Conservation (phyloP, 2,329 filamentous ascomycete genomes). For the Aspergillus calidoustus region DNA sequence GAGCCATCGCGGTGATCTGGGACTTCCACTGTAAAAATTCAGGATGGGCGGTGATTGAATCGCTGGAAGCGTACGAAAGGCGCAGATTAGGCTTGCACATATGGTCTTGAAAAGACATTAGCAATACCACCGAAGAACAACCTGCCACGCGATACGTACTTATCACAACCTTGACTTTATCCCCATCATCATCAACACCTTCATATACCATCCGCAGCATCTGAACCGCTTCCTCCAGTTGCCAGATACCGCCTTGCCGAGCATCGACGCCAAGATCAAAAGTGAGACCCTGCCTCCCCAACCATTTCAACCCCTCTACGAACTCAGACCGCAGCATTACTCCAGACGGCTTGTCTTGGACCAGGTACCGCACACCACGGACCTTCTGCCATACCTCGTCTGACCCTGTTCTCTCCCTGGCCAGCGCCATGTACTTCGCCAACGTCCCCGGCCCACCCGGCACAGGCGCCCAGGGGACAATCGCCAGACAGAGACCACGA, state of each 20-base stretch:
- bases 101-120: constrained; percentile 65
- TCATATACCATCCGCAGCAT: constrained; percentile 72
- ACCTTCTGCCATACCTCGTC: constrained; percentile 69
- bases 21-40: constrained; percentile 71
- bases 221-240: constrained; percentile 71
- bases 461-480: constrained; percentile 87
- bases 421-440: constrained; percentile 66
- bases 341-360: constrained; percentile 75
- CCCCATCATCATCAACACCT: constrained; percentile 53
- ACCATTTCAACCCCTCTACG: constrained; percentile 66
- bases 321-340: constrained; percentile 68
- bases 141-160: constrained; percentile 18
- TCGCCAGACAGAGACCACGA: constrained; percentile 64
- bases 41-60: constrained; percentile 48
- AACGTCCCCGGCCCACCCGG: constrained; percentile 66
- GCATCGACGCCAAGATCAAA: constrained; percentile 89
- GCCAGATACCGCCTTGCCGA: constrained; percentile 73
- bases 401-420: constrained; percentile 58
- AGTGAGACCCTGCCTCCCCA: constrained; percentile 66
- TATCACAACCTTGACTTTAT: constrained; percentile 73
- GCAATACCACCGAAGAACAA: not conserved
- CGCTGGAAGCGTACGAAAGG: constrained; percentile 55
- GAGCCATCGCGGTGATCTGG: constrained; percentile 69
- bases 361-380: constrained; percentile 79
- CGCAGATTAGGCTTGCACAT: constrained; percentile 84